Conservation (phyloP, 306 rosid species). For the Casuarina glauca region DNA sequence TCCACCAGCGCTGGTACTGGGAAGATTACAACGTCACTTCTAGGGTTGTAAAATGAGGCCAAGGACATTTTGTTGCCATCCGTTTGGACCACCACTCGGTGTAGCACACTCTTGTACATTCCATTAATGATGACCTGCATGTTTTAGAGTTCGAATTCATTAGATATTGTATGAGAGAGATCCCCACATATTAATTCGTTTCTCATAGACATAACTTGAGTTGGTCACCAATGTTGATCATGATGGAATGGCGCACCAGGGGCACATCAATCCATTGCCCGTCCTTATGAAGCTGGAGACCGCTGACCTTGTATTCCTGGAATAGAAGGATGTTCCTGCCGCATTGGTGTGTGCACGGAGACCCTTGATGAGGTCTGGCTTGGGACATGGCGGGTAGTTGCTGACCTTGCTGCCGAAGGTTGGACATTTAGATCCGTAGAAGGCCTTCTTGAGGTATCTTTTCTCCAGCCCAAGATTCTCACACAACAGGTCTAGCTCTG, state of each 20-base stretch:
- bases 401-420: slow-evolving; percentile 91
- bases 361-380: slow-evolving; percentile 82
- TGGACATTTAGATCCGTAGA: slow-evolving; percentile 80
- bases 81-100: slow-evolving; percentile 79
- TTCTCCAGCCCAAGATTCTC: slow-evolving; percentile 86
- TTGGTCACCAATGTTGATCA: slow-evolving; percentile 85
- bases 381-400: slow-evolving; percentile 87
- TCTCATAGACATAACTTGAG: slow-evolving; percentile 54
- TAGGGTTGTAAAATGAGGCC: slow-evolving; percentile 93
- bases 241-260: slow-evolving; percentile 84
- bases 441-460: slow-evolving; percentile 73
- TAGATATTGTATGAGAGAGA: too few relatives aligned
- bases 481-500: slow-evolving; percentile 72
- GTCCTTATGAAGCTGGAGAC: slow-evolving; percentile 80
- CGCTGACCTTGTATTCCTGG: slow-evolving; percentile 93
- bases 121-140: slow-evolving; percentile 86
- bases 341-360: slow-evolving; percentile 94
- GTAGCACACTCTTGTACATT: slow-evolving; percentile 85
- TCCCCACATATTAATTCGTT: too few relatives aligned
- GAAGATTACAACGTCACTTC: slow-evolving; percentile 78
- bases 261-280: slow-evolving; percentile 89
- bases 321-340: slow-evolving; percentile 85
- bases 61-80: slow-evolving; percentile 81
- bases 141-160: too few relatives aligned
- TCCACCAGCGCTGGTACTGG: slow-evolving; percentile 74